phyloP scores from a whole-genome alignment of 768 basidiomycete genomes.

The Pisolithus marmoratus region DNA sequence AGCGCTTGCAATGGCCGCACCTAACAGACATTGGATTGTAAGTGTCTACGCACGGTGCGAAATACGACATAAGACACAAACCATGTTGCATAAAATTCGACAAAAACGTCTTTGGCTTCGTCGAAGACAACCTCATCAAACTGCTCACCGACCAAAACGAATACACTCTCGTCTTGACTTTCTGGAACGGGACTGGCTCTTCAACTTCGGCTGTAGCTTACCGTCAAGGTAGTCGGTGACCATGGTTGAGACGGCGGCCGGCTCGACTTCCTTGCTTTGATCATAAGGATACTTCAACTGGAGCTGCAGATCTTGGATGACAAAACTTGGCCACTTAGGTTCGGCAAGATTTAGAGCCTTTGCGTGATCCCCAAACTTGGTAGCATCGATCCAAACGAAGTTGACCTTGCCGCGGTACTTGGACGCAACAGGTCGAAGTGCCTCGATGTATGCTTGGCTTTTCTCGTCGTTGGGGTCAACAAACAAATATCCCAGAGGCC shows the following conservation, averaged over 20 bases:
- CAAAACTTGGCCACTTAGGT: constrained; percentile 89
- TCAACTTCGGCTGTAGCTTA: constrained; percentile 75
- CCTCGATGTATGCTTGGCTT: constrained; percentile 59
- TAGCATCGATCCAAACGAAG: constrained; percentile 97
- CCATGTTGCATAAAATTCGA: constrained; percentile 98
- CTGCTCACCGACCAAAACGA: constrained; percentile 77
- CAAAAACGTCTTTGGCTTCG: constrained; percentile 88
- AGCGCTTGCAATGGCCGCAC: constrained; percentile 96
- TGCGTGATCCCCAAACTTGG: constrained; percentile 93
- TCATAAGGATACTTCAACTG: constrained; percentile 90
- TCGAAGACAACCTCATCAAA: constrained; percentile 86
- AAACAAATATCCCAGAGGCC: constrained; percentile 94
- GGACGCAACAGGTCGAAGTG: constrained; percentile 70
- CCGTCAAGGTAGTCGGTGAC: constrained; percentile 64
- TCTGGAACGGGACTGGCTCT: constrained; percentile 86
- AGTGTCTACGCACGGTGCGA: background rate
- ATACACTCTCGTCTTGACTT: constrained; percentile 76
- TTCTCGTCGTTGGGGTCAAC: constrained; percentile 70
- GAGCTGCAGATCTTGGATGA: constrained; percentile 77
- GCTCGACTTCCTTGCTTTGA: constrained; percentile 56
- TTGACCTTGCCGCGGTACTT: constrained; percentile 84
- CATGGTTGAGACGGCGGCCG: constrained; percentile 52
- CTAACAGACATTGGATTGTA: constrained; percentile 29
- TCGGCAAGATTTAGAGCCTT: constrained; percentile 87
- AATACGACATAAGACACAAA: constrained; percentile 33